Evolutionary conservation across 306 rosid genomes (phyloP).

Genomic region (Acacia crassicarpa): DNA sequence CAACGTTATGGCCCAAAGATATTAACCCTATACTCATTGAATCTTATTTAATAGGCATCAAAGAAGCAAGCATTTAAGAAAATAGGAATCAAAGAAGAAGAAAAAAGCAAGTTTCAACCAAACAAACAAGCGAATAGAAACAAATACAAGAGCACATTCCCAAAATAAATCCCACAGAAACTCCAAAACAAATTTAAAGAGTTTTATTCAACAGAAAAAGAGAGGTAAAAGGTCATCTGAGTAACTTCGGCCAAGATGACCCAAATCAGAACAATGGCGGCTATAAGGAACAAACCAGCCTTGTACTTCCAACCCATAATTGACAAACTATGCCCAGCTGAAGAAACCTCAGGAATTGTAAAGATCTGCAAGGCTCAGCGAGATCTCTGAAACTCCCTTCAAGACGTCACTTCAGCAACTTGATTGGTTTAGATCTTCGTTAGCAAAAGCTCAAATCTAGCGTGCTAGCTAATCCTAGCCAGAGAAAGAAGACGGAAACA

Average conservation of each 20-base stretch:
- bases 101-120: not conserved
- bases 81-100: not conserved
- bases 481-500: not conserved
- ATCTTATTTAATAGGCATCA: not conserved
- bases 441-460: constrained; percentile 9
- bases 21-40: not conserved
- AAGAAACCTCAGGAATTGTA: constrained; percentile 18
- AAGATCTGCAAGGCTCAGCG: constrained; percentile 28
- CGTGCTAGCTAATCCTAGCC: not conserved
- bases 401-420: constrained; percentile 13
- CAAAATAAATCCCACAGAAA: not conserved
- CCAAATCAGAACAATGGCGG: constrained; percentile 80
- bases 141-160: not conserved
- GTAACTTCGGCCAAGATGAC: constrained; percentile 85
- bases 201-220: not conserved
- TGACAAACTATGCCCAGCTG: constrained; percentile 34
- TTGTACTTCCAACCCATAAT: constrained; percentile 76
- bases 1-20: not conserved
- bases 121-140: not conserved
- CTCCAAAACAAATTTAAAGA: not conserved
- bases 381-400: constrained; percentile 35
- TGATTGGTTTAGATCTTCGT: constrained; percentile 34
- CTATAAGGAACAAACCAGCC: constrained; percentile 81
- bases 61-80: not conserved
- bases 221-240: constrained; percentile 44